Evolutionary conservation across 1,284 basidiomycete species (phyloP).

Genomic region (Cutaneotrichosporon cutaneum): DNA sequence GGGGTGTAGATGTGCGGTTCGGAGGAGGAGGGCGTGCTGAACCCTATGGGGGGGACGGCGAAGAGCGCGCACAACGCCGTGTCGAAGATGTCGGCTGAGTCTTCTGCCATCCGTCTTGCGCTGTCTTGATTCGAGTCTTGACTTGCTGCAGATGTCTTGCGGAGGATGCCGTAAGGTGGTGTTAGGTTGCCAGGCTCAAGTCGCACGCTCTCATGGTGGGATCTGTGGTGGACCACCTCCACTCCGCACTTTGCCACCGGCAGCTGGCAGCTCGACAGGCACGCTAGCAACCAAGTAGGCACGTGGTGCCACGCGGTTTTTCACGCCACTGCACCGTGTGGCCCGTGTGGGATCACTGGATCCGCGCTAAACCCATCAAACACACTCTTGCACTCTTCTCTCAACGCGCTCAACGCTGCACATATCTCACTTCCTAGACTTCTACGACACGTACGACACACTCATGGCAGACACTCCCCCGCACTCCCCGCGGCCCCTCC

Average conservation of each 20-base stretch:
- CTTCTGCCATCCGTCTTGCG: background rate
- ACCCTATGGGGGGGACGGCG: slow-evolving; percentile 43
- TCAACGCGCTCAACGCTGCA: background rate
- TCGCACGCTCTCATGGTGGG: too few species aligned
- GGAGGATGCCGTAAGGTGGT: background rate
- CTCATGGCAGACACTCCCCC: slow-evolving; percentile 16
- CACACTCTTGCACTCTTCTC: background rate
- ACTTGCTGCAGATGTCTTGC: background rate
- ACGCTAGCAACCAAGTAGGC: background rate
- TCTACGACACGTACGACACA: background rate
- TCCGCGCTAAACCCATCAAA: background rate
- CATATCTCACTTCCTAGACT: background rate
- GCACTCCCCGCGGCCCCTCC: slow-evolving; percentile 7
- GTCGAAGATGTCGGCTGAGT: slow-evolving; percentile 40
- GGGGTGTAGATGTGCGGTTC: slow-evolving; percentile 29
- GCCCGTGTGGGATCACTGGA: too few species aligned
- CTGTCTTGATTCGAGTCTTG: too few species aligned
- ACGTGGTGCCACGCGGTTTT: background rate
- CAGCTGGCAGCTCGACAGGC: too few species aligned
- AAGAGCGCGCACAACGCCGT: slow-evolving; percentile 41
- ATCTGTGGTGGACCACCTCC: slow-evolving; percentile 1
- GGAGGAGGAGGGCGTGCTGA: slow-evolving; percentile 24
- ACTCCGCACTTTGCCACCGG: background rate
- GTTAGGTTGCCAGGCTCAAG: background rate
- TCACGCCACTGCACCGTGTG: background rate